These are phyloP conservation scores for Clonostachys sp. DNA, from an alignment of 2,329 filamentous ascomycete species.

Conservation along the genomic window DNA sequence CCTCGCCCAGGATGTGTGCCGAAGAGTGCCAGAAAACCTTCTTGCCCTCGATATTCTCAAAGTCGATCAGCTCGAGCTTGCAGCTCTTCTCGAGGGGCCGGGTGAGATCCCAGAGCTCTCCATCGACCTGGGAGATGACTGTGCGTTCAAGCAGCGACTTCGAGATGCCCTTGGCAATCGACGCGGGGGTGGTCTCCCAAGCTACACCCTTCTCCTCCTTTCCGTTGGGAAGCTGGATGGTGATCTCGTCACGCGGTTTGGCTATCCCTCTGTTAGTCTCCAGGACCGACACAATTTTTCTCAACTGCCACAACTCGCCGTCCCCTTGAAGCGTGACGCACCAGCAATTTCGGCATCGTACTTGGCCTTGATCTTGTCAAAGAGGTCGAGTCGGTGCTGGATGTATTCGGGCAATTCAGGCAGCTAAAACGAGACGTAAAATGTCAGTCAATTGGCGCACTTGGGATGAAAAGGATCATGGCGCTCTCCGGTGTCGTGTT, in stretches of 20 bases:
- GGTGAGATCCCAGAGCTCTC: slow-evolving; percentile 86
- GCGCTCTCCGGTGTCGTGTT: not conserved
- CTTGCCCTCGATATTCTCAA: slow-evolving; percentile 66
- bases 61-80: slow-evolving; percentile 79
- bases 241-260: slow-evolving; percentile 71
- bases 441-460: slow-evolving; percentile 11
- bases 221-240: slow-evolving; percentile 69
- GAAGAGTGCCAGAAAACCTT: slow-evolving; percentile 98
- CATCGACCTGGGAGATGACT: slow-evolving; percentile 82
- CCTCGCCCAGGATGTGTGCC: slow-evolving; percentile 94
- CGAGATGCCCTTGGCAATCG: slow-evolving; percentile 73
- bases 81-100: slow-evolving; percentile 85
- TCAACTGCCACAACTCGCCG: not conserved
- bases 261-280: slow-evolving; percentile 13
- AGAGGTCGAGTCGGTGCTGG: slow-evolving; percentile 77
- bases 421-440: slow-evolving; percentile 14
- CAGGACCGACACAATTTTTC: not conserved
- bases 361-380: slow-evolving; percentile 82
- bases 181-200: slow-evolving; percentile 85
- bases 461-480: too few relatives aligned
- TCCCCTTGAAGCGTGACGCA: slow-evolving; percentile 11
- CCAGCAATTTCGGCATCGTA: slow-evolving; percentile 68
- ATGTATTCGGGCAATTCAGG: slow-evolving; percentile 67
- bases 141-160: slow-evolving; percentile 83
- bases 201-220: slow-evolving; percentile 69